Evolutionary conservation across 768 basidiomycete species (phyloP), one percentile per base, ranked within the genome.

Genomic region (Daedaleopsis nitida): DNA sequence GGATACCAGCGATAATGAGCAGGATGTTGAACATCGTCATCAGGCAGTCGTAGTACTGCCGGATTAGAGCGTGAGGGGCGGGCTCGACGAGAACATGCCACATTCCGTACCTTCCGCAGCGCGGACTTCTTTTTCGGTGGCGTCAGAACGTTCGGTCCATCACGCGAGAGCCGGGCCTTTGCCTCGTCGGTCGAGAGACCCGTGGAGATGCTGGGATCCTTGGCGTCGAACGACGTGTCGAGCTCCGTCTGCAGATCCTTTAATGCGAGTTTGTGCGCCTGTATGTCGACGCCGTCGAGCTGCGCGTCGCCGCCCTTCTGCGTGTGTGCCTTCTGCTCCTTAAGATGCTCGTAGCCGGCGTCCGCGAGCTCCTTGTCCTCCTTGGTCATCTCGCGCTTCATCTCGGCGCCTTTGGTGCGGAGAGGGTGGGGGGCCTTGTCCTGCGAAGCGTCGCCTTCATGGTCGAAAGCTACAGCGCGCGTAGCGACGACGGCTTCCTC

Each of bases 51-150:
- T 86, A 65, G 69, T 86, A 89, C 87, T 88, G 66, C 14, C 52
- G 19, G 21, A 45, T 13, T 14, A 21, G 23, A 35, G 57, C 47
- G 23, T 49, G 47, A 27, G 47, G 24, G 23, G 19, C 47, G 47
- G 47, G 9, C 47, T 23, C 47, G 12, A 9, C 5, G 13, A 49
- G 19, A 24, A 49, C 13, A 23, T 24, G 21, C 23, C 23, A 49
- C 9, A 49, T 49, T 49, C 14, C 73, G 38, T 52, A 86, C 87
- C 82, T 86, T 86, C 67, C 82, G 78, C 13, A 87, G 66, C 38
- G 86, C 83, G 44, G 85, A 86, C 67, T 86, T 86, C 71, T 86
- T 88, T 72, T 81, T 82, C 0, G 86, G 86, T 23, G 86, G 87
- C 7, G 86, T 88, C 51, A 89, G 78, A 42, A 86, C 66, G 68